Percentiles rank a stretch among this genome's conserved stretches.
phyloP scores from a whole-genome alignment of 495 filamentous ascomycete genomes.

The Lasiosphaeris hirsuta region DNA sequence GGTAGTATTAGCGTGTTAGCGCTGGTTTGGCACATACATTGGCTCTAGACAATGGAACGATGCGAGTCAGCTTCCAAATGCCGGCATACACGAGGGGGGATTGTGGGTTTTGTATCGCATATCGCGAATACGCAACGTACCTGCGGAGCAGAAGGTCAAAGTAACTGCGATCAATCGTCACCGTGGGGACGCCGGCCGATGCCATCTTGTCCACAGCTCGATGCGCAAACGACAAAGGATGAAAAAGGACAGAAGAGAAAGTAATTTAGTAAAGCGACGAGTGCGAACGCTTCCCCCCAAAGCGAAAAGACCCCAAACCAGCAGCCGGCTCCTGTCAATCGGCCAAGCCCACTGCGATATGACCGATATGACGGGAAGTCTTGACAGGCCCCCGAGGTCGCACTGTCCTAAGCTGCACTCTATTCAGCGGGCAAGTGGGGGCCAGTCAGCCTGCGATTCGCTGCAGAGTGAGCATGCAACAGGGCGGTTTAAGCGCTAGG shows the following conservation, averaged over 20 bases:
- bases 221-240: slow-evolving; percentile 1
- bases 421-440: too few species aligned
- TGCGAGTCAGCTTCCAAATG: not conserved
- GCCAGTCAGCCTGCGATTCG: too few species aligned
- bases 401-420: too few species aligned
- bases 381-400: too few species aligned
- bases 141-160: slow-evolving; percentile 52
- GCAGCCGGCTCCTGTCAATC: slow-evolving; percentile 1
- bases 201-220: slow-evolving; percentile 19
- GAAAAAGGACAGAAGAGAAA: slow-evolving; percentile 9
- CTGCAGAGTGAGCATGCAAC: too few species aligned
- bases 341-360: not conserved
- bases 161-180: slow-evolving; percentile 52
- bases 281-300: not conserved
- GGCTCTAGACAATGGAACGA: slow-evolving; percentile 12
- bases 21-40: slow-evolving; percentile 21
- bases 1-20: not conserved
- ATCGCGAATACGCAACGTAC: slow-evolving; percentile 27
- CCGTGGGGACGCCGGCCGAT: slow-evolving; percentile 28
- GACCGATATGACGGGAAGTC: not conserved
- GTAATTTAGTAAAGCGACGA: too few species aligned
- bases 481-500: too few species aligned
- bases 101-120: not conserved
- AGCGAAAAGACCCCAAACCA: not conserved
- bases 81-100: not conserved